Percentiles rank a stretch among this genome's conserved stretches.
Conservation (phyloP, 2,329 filamentous ascomycete genomes). For the Epichloe typhina region DNA sequence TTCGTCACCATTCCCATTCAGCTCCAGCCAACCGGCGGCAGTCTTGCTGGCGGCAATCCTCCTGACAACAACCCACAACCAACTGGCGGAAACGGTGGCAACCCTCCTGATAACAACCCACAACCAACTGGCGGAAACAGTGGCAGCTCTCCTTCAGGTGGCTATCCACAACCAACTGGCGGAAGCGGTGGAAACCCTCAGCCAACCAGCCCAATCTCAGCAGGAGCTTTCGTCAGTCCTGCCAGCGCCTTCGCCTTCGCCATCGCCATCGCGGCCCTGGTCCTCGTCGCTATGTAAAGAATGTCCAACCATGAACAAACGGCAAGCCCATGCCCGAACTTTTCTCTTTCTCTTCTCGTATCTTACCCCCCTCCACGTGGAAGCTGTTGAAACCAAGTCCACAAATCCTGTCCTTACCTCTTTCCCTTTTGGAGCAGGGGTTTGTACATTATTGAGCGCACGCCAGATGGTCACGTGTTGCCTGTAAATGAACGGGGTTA, state of each 20-base stretch:
- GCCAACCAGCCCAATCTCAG: background rate
- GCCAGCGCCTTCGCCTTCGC: constrained; percentile 3
- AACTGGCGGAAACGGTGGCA: background rate
- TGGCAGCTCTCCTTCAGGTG: background rate
- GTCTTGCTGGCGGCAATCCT: background rate
- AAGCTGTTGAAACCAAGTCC: too few species aligned
- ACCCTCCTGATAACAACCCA: background rate
- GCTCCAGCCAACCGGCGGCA: background rate
- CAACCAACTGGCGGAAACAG: background rate
- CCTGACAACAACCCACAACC: background rate
- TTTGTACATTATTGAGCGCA: too few species aligned
- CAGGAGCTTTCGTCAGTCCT: constrained; percentile 1
- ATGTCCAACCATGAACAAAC: background rate
- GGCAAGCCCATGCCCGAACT: background rate
- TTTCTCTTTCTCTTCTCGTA: too few species aligned
- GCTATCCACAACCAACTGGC: background rate
- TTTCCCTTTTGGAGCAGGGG: too few species aligned
- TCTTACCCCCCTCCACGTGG: too few species aligned
- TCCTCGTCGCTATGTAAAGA: constrained; percentile 1
- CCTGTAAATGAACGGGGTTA: too few species aligned
- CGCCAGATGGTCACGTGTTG: too few species aligned
- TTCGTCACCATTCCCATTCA: constrained; percentile 1
- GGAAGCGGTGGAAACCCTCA: background rate
- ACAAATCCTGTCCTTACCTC: too few species aligned
- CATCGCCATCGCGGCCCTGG: constrained; percentile 2